Conservation (phyloP, 306 rosid genomes). For the Argentina anserina region DNA sequence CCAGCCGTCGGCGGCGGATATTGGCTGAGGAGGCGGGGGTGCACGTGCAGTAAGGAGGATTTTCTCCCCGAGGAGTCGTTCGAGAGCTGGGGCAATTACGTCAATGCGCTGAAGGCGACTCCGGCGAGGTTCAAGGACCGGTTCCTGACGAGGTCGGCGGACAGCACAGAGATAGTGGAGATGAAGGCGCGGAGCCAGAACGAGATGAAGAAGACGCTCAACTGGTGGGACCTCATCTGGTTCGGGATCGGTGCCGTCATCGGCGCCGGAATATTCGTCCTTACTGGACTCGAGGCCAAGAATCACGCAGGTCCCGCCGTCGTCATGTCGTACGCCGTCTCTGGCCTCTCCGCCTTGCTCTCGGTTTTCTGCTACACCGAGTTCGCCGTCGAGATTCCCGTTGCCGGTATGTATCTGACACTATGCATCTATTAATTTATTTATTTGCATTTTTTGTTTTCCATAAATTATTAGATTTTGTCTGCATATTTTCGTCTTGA, state of each 20-base stretch:
- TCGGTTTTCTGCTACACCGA: conserved; percentile 94
- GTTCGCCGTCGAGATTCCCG: conserved; percentile 87
- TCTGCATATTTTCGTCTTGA: neutral
- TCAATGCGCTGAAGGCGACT: conserved; percentile 42
- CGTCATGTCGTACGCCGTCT: conserved; percentile 62
- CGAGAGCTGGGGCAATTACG: conserved; percentile 54
- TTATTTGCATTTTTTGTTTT: neutral
- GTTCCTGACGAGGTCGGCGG: conserved; percentile 48
- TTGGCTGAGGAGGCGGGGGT: conserved; percentile 45
- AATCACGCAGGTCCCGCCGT: conserved; percentile 59
- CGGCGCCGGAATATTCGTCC: conserved; percentile 79
- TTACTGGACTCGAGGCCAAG: conserved; percentile 71
- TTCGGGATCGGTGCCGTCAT: conserved; percentile 78
- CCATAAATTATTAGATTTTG: neutral
- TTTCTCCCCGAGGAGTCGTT: conserved; percentile 90
- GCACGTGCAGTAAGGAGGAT: conserved; percentile 38
- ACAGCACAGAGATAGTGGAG: conserved; percentile 57
- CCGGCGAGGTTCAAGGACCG: conserved; percentile 54
- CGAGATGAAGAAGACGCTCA: conserved; percentile 81
- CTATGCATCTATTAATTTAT: neutral
- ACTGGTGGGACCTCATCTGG: conserved; percentile 96
- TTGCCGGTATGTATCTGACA: conserved; percentile 46
- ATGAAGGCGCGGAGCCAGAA: conserved; percentile 55
- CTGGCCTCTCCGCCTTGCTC: conserved; percentile 81
- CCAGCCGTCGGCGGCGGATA: neutral